These are phyloP conservation scores for Begonia fuchsioides DNA, from an alignment of 306 rosid genomes.

Conservation along the genomic window DNA sequence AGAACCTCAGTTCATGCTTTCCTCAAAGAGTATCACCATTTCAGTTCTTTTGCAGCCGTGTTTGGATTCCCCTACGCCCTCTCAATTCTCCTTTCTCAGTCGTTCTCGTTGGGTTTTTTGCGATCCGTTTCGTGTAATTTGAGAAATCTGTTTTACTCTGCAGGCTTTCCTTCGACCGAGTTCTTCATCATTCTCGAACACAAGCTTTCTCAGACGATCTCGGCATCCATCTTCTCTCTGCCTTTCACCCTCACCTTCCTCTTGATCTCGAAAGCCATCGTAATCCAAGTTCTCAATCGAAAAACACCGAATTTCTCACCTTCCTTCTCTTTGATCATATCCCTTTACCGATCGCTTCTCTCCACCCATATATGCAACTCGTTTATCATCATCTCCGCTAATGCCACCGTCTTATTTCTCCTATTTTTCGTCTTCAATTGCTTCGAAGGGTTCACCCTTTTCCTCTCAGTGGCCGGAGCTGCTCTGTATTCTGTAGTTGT, in stretches of 20 bases:
- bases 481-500: slow-evolving; percentile 66
- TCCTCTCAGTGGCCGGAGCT: slow-evolving; percentile 57
- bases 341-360: slow-evolving; percentile 48
- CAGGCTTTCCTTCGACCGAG: slow-evolving; percentile 53
- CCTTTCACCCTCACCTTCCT: slow-evolving; percentile 76
- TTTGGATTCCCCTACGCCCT: slow-evolving; percentile 69
- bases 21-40: slow-evolving; percentile 61
- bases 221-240: slow-evolving; percentile 44
- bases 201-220: slow-evolving; percentile 74
- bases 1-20: slow-evolving; percentile 59
- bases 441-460: slow-evolving; percentile 27
- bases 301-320: slow-evolving; percentile 23
- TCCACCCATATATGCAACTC: slow-evolving; percentile 47
- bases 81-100: slow-evolving; percentile 57
- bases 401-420: slow-evolving; percentile 55
- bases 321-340: slow-evolving; percentile 20
- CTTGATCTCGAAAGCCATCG: slow-evolving; percentile 50
- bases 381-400: slow-evolving; percentile 54
- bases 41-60: slow-evolving; percentile 49
- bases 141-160: too few relatives aligned
- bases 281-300: slow-evolving; percentile 40
- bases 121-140: slow-evolving; percentile 25
- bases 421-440: slow-evolving; percentile 51
- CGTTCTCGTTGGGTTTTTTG: slow-evolving; percentile 16
- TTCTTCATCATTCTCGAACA: slow-evolving; percentile 43